Percentiles rank a stretch among this genome's conserved stretches.
These are phyloP conservation scores for Nakaseomyces uthaithaninus DNA, from an alignment of 1,139 yeast species.

Conservation along the genomic window DNA sequence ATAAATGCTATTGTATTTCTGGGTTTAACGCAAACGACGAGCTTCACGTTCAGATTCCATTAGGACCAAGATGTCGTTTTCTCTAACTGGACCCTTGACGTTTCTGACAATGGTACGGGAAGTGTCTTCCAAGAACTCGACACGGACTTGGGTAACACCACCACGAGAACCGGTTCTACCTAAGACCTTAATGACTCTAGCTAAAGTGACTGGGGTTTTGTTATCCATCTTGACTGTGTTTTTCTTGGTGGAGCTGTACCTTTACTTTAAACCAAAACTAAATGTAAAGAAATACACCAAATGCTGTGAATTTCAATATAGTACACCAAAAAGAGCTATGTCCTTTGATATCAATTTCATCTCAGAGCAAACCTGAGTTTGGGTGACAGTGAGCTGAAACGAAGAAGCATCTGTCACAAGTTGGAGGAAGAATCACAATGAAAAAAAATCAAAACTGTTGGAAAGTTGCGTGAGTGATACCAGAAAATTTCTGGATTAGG, in stretches of 20 bases:
- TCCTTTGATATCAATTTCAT: too few relatives aligned
- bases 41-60: constrained; percentile 99
- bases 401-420: background rate
- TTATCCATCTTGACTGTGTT: constrained; percentile 44
- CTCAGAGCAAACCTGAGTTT: too few relatives aligned
- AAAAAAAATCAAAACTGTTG: constrained; percentile 1
- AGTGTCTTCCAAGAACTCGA: constrained; percentile 97
- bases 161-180: constrained; percentile 99
- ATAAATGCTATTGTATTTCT: constrained; percentile 1
- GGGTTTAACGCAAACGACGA: constrained; percentile 46
- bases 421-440: background rate
- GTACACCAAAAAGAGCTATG: too few relatives aligned
- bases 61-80: constrained; percentile 96
- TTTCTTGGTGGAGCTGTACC: constrained; percentile 9
- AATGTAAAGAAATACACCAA: constrained; percentile 6
- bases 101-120: constrained; percentile 99
- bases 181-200: constrained; percentile 98
- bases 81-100: constrained; percentile 99
- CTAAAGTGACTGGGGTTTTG: constrained; percentile 96
- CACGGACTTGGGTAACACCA: constrained; percentile 99
- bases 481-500: constrained; percentile 1
- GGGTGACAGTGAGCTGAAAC: background rate
- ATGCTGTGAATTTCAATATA: constrained; percentile 3
- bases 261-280: constrained; percentile 7
- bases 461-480: constrained; percentile 1